These are phyloP conservation scores for Passalora sequoiae DNA, from an alignment of 2,329 filamentous ascomycete genomes.

Conservation along the genomic window DNA sequence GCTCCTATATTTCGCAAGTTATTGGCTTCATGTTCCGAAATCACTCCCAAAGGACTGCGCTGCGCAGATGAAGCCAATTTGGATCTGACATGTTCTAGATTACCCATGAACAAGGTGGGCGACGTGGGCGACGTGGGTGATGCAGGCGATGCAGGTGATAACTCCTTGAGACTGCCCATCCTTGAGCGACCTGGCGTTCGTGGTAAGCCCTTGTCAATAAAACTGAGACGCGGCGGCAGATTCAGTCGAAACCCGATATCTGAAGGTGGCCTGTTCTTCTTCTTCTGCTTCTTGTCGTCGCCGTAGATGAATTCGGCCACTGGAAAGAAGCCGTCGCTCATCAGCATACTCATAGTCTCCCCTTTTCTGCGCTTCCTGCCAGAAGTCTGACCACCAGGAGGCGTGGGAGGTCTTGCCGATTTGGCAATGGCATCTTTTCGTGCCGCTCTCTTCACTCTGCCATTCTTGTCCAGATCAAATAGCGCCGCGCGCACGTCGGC, in stretches of 20 bases:
- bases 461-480: constrained; percentile 5
- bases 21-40: constrained; percentile 18
- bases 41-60: constrained; percentile 23
- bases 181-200: constrained; percentile 21
- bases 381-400: constrained; percentile 2
- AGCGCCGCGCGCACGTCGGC: constrained; percentile 6
- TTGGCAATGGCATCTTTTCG: constrained; percentile 10
- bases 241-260: constrained; percentile 16
- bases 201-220: constrained; percentile 23
- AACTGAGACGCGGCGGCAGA: constrained; percentile 23
- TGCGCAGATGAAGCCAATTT: constrained; percentile 9
- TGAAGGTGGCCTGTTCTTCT: constrained; percentile 7
- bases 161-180: constrained; percentile 21
- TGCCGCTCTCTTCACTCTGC: constrained; percentile 1
- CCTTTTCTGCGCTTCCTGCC: constrained; percentile 21
- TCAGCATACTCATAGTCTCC: constrained; percentile 31
- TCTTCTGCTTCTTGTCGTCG: constrained; percentile 6
- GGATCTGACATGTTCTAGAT: constrained; percentile 12
- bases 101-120: constrained; percentile 6
- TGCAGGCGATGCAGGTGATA: constrained; percentile 14
- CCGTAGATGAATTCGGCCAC: constrained; percentile 13
- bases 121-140: constrained; percentile 9
- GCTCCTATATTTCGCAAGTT: constrained; percentile 6
- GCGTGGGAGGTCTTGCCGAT: constrained; percentile 3
- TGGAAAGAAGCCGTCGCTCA: constrained; percentile 29